Evolutionary conservation across 345 rosid species (phyloP), one percentile per base, ranked within the genome.

Genomic region (Salix dunnii): DNA sequence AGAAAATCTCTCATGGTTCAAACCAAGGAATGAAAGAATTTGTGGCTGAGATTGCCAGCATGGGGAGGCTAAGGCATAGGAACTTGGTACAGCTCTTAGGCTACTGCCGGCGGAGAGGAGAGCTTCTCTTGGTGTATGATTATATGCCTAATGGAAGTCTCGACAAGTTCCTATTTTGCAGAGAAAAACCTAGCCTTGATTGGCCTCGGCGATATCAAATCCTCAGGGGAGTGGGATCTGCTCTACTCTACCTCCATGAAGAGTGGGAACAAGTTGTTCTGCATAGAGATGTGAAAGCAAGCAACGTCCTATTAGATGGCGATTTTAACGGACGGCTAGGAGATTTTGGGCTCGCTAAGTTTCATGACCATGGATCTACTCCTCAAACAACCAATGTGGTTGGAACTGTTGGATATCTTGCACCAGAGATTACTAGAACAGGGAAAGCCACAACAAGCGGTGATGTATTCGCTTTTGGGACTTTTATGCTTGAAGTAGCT

Each of bases 71-170:
- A 16, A 71, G 80, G 42, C 80, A 78, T 38, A 49, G 76, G 75
- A 78, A 78, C 76, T 64, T 78, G 66, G 76, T 71, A 10, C 80
- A 65, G 21, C 76, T 78, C 20, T 48, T 78, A 25, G 80, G 80
- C 30, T 78, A 78, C 42, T 78, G 76, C 40, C 65, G 76, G 5
- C 72, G 76, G 23, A 71, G 72, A 20, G 80, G 72, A 72, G 80
- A 78, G 71, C 65, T 72, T 20, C 72, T 78, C 51, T 40, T 77
- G 48, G 80, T 77, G 38, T 77, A 77, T 48, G 80, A 77, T 64
- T 78, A 78, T 68, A 72, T 78, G 80, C 71, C 71, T 36, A 78
- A 78, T 16, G 80, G 80, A 48, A 78, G 80, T 53, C 72, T 78
- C 21, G 76, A 78, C 75, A 71, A 71, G 62, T 61, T 55, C 70